A percentile compares a stretch with the other conserved stretches of the same genome.
Evolutionary conservation across 208 protist species (phyloP).

Genomic region (Trypanosoma vivax): DNA sequence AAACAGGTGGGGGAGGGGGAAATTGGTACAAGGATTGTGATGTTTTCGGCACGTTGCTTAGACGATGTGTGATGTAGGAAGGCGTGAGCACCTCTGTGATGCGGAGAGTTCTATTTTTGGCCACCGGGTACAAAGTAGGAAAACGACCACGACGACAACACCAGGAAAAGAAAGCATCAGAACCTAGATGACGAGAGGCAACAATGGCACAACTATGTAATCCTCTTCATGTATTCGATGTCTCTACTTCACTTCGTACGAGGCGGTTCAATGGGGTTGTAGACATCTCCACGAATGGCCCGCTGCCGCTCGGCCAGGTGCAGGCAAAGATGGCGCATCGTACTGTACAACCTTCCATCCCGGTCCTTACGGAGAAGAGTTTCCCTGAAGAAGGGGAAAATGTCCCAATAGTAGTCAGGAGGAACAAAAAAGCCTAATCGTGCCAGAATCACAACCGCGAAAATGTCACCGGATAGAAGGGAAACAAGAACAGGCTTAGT

Average conservation of each 20-base stretch:
- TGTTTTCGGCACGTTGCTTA: too few species aligned
- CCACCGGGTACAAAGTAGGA: too few species aligned
- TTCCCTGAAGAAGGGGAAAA: slow-evolving; percentile 67
- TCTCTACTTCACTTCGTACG: neutral
- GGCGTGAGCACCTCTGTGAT: too few species aligned
- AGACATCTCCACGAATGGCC: slow-evolving; percentile 39
- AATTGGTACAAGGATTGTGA: too few species aligned
- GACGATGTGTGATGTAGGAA: too few species aligned
- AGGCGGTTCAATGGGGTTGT: slow-evolving; percentile 56
- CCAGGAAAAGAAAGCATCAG: too few species aligned
- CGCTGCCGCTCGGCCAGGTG: slow-evolving; percentile 35
- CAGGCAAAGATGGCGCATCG: slow-evolving; percentile 63
- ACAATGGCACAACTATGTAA: too few species aligned
- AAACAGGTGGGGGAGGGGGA: too few species aligned
- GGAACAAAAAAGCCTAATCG: slow-evolving; percentile 77
- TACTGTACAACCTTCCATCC: slow-evolving; percentile 29
- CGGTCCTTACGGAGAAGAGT: slow-evolving; percentile 29
- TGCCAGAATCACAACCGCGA: slow-evolving; percentile 65
- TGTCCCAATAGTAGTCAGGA: slow-evolving; percentile 80
- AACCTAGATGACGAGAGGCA: too few species aligned
- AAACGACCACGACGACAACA: too few species aligned
- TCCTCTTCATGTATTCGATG: too few species aligned
- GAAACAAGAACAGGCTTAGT: slow-evolving; percentile 80
- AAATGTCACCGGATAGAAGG: slow-evolving; percentile 62
- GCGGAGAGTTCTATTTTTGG: too few species aligned